Evolutionary conservation across 148 eudicot species (phyloP).

Genomic region (Dysphania ambrosioides): DNA sequence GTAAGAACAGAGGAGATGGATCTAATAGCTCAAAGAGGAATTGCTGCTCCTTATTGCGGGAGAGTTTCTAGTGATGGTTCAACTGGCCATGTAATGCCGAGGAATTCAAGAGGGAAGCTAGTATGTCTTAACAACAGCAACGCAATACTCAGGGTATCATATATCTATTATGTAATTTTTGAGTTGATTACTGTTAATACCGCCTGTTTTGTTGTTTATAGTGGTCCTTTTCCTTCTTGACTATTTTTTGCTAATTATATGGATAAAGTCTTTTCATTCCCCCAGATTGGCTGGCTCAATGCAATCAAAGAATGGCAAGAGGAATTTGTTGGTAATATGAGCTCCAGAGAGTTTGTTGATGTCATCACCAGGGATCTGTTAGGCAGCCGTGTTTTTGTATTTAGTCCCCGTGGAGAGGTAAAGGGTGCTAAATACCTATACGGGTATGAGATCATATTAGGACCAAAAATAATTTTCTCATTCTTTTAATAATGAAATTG

Average conservation of each 20-base stretch:
- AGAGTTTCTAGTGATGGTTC: slow-evolving; percentile 54
- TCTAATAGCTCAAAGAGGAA: slow-evolving; percentile 91
- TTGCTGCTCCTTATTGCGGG: slow-evolving; percentile 95
- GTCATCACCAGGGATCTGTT: slow-evolving; percentile 85
- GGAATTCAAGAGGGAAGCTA: slow-evolving; percentile 60
- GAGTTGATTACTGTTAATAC: not conserved
- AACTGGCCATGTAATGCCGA: slow-evolving; percentile 48
- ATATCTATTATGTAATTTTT: not conserved
- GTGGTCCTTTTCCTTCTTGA: not conserved
- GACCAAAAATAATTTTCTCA: not conserved
- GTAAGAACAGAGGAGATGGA: slow-evolving; percentile 99
- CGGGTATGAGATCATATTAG: not conserved
- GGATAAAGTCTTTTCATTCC: slow-evolving; percentile 26
- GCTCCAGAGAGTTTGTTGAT: slow-evolving; percentile 97
- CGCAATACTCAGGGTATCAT: slow-evolving; percentile 75
- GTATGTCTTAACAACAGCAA: slow-evolving; percentile 65
- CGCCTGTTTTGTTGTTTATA: not conserved
- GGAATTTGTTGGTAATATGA: slow-evolving; percentile 99
- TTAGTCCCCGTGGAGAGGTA: slow-evolving; percentile 98
- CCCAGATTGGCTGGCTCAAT: slow-evolving; percentile 96
- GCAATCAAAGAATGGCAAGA: slow-evolving; percentile 99
- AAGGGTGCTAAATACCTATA: slow-evolving; percentile 15
- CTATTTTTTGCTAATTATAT: slow-evolving; percentile 18
- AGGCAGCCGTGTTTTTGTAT: slow-evolving; percentile 96
- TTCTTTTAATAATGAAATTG: slow-evolving; percentile 6